Conservation (phyloP, 1,284 basidiomycete genomes). For the Chalciporus sp. region DNA sequence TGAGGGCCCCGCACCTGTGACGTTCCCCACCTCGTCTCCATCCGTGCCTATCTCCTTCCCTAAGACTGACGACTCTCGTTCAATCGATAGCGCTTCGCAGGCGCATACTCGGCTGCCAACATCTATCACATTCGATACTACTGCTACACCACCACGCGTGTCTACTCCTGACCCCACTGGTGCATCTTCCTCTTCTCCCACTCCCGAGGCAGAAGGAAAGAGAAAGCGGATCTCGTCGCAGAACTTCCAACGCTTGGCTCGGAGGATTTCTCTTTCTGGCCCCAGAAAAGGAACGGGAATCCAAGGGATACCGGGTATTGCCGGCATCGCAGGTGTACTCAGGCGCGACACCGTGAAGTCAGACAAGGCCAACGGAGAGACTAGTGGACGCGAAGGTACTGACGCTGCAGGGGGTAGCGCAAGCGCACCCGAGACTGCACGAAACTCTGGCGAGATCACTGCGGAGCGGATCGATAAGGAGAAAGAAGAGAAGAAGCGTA, state of each 20-base stretch:
- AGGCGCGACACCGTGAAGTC: slow-evolving; percentile 39
- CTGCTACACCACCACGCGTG: slow-evolving; percentile 46
- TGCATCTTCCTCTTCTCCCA: slow-evolving; percentile 53
- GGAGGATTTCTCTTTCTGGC: slow-evolving; percentile 68
- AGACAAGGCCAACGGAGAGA: slow-evolving; percentile 28
- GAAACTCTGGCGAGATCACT: slow-evolving; percentile 48
- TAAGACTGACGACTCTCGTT: slow-evolving; percentile 35
- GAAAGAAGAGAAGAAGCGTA: slow-evolving; percentile 54
- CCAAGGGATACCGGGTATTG: slow-evolving; percentile 49
- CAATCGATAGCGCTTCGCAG: slow-evolving; percentile 32
- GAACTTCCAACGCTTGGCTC: slow-evolving; percentile 78
- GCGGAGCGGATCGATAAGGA: slow-evolving; percentile 52
- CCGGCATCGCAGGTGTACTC: slow-evolving; percentile 32
- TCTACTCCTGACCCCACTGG: slow-evolving; percentile 62
- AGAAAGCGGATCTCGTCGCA: slow-evolving; percentile 78
- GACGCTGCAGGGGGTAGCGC: slow-evolving; percentile 34
- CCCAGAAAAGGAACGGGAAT: slow-evolving; percentile 56
- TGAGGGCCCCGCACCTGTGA: slow-evolving; percentile 18
- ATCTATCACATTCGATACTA: slow-evolving; percentile 51
- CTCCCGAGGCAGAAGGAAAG: slow-evolving; percentile 70
- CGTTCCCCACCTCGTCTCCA: slow-evolving; percentile 30
- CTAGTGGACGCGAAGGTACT: slow-evolving; percentile 22
- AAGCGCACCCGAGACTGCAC: slow-evolving; percentile 35
- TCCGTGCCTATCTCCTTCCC: slow-evolving; percentile 47
- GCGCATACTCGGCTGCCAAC: slow-evolving; percentile 31